Conservation (phyloP, 2,329 filamentous ascomycete genomes). For the Calonectria multiphialidica region DNA sequence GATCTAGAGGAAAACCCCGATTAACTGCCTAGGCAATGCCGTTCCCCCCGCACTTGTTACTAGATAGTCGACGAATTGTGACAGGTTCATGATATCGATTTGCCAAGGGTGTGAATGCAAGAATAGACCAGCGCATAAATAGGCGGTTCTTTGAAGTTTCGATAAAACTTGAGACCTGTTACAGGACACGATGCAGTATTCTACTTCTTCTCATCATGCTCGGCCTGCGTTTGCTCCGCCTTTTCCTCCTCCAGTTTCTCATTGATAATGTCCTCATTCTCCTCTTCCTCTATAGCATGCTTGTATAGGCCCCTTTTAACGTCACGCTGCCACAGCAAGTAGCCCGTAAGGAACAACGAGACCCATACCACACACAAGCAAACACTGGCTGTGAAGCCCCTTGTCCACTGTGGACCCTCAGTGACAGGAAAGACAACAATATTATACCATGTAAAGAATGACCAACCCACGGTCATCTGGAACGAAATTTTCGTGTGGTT, state of each 20-base stretch:
- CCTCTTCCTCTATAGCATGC: conserved; percentile 35
- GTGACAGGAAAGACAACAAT: conserved; percentile 39
- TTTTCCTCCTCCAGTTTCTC: conserved; percentile 28
- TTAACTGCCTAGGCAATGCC: too few relatives aligned
- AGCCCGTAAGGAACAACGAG: conserved; percentile 46
- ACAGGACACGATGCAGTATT: background rate
- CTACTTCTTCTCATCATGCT: background rate
- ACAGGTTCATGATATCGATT: too few relatives aligned
- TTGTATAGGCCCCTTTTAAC: conserved; percentile 38
- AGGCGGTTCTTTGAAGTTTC: too few relatives aligned
- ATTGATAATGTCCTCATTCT: conserved; percentile 37
- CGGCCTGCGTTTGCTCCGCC: background rate
- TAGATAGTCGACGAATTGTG: too few relatives aligned
- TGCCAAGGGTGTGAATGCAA: too few relatives aligned
- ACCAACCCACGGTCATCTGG: conserved; percentile 47
- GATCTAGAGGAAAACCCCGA: too few relatives aligned
- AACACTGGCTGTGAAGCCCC: conserved; percentile 39
- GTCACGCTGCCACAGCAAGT: conserved; percentile 47
- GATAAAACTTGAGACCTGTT: too few relatives aligned
- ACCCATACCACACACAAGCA: conserved; percentile 43
- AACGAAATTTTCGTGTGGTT: background rate
- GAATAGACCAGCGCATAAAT: too few relatives aligned
- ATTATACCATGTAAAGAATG: conserved; percentile 40
- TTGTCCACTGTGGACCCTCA: conserved; percentile 34
- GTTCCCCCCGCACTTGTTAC: too few relatives aligned